A percentile compares a stretch with the other conserved stretches of the same genome.
phyloP scores from a whole-genome alignment of 2,329 filamentous ascomycete genomes.

The Aspergillus tubingensis region DNA sequence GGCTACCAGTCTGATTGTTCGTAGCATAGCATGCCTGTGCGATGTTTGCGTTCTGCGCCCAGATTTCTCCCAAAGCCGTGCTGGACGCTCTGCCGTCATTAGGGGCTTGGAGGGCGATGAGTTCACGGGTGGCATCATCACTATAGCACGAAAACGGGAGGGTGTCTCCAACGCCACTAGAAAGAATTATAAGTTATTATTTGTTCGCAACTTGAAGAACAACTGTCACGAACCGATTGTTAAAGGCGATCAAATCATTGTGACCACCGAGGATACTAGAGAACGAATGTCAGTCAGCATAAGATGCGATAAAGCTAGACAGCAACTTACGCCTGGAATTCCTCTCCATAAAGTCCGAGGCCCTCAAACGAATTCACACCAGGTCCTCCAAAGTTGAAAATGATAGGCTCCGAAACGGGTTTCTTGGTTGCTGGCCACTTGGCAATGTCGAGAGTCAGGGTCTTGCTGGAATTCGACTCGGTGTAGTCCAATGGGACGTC shows the following conservation, averaged over 20 bases:
- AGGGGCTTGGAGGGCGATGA: neutral
- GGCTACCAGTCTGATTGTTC: conserved; percentile 4
- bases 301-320: neutral
- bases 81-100: neutral
- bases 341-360: neutral
- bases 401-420: conserved; percentile 6
- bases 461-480: conserved; percentile 5
- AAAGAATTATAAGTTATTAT: neutral
- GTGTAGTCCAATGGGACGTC: conserved; percentile 17
- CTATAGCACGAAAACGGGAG: conserved; percentile 10
- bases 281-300: neutral
- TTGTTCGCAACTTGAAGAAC: neutral
- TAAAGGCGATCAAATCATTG: conserved; percentile 13
- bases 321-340: neutral
- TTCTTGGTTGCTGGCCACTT: conserved; percentile 13
- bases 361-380: neutral
- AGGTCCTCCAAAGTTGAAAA: conserved; percentile 14
- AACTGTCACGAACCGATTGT: neutral
- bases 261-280: conserved; percentile 13
- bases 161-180: conserved; percentile 11
- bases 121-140: neutral
- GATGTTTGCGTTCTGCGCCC: conserved; percentile 10
- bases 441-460: conserved; percentile 8
- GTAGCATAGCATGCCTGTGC: conserved; percentile 7
- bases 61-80: conserved; percentile 1